Conservation (phyloP, 345 rosid species). For the Melaleuca alternifolia region DNA sequence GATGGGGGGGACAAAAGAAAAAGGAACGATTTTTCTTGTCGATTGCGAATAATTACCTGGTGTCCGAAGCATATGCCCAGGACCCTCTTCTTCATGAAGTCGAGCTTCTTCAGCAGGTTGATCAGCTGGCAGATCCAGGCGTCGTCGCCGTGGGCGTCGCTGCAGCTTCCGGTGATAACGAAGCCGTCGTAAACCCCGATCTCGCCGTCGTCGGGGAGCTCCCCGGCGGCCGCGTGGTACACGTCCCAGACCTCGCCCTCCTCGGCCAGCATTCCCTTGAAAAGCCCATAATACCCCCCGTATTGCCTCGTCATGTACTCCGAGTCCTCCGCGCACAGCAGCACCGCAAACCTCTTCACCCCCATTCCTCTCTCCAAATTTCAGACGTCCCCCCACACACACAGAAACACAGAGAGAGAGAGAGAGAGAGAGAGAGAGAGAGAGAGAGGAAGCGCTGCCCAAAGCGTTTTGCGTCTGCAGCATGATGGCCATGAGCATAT, state of each 20-base stretch:
- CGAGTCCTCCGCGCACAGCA: conserved; percentile 61
- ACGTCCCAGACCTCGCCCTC: conserved; percentile 58
- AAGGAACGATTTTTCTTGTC: background rate
- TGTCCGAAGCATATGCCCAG: conserved; percentile 77
- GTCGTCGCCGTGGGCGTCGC: conserved; percentile 51
- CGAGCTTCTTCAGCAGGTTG: conserved; percentile 28
- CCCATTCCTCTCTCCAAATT: background rate
- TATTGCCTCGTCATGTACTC: conserved; percentile 43
- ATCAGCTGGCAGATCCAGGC: conserved; percentile 48
- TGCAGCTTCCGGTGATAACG: conserved; percentile 61
- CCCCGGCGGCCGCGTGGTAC: conserved; percentile 27
- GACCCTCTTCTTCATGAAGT: conserved; percentile 37
- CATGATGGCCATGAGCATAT: background rate
- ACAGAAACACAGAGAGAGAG: background rate
- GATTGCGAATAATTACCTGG: conserved; percentile 26
- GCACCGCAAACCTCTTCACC: conserved; percentile 39
- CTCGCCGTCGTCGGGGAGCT: conserved; percentile 44
- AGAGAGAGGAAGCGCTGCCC: background rate
- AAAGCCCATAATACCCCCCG: conserved; percentile 52
- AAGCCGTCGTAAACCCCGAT: conserved; percentile 41
- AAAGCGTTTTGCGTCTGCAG: background rate
- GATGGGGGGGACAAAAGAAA: background rate
- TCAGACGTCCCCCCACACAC: background rate
- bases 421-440: background rate
- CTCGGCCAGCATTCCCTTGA: conserved; percentile 38